These are phyloP conservation scores for Kuraishia hungarica DNA, from an alignment of 805 yeast genomes.

Conservation along the genomic window DNA sequence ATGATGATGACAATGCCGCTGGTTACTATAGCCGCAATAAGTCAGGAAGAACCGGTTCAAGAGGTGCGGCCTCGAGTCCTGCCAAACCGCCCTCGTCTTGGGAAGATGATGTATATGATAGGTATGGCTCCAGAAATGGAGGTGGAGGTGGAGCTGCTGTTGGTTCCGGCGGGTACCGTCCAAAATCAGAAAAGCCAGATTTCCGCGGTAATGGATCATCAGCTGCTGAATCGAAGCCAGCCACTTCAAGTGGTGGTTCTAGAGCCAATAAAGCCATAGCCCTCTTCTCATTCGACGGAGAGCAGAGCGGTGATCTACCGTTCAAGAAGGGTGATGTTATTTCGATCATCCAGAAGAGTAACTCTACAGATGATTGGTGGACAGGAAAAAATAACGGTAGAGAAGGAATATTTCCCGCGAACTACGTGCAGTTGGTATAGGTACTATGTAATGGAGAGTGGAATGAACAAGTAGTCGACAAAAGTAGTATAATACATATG, in stretches of 20 bases:
- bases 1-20: constrained; percentile 24
- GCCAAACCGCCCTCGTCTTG: constrained; percentile 37
- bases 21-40: constrained; percentile 13
- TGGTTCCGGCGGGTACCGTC: constrained; percentile 18
- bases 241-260: constrained; percentile 16
- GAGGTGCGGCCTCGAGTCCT: constrained; percentile 1
- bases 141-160: constrained; percentile 16
- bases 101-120: constrained; percentile 85
- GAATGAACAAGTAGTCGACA: neutral
- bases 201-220: constrained; percentile 25
- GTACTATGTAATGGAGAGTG: no score
- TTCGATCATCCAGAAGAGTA: constrained; percentile 76
- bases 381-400: constrained; percentile 79
- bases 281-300: constrained; percentile 80
- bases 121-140: constrained; percentile 21
- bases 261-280: constrained; percentile 81
- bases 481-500: no score
- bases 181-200: constrained; percentile 22
- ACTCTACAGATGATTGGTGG: constrained; percentile 97
- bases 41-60: constrained; percentile 1
- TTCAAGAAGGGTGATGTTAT: constrained; percentile 94
- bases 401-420: constrained; percentile 96
- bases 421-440: constrained; percentile 76
- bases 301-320: constrained; percentile 86
- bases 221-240: constrained; percentile 15